Conservation (phyloP, 1,284 basidiomycete species). For the Cutaneotrichosporon sp. region DNA sequence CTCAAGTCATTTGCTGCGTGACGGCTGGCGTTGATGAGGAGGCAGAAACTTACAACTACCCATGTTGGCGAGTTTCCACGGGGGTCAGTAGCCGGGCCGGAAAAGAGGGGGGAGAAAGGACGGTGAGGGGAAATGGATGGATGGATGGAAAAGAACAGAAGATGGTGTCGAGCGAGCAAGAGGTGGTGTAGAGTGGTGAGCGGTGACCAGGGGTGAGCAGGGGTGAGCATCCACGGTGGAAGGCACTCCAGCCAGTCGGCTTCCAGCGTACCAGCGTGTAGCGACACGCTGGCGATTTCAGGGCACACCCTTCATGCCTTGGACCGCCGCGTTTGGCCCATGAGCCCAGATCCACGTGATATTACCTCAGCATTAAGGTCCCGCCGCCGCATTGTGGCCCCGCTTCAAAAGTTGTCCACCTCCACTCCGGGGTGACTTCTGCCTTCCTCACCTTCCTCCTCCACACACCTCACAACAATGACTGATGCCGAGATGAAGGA, state of each 20-base stretch:
- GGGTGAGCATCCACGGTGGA: constrained; percentile 2
- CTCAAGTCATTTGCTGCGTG: not conserved
- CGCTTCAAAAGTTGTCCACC: constrained; percentile 1
- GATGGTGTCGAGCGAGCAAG: not conserved
- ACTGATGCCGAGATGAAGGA: not conserved
- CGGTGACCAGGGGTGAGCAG: too few relatives aligned
- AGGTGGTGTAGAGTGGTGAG: not conserved
- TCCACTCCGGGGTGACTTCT: not conserved
- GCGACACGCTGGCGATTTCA: constrained; percentile 3
- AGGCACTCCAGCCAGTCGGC: not conserved
- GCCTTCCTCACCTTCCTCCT: too few relatives aligned
- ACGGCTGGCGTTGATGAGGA: not conserved
- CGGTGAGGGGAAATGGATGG: constrained; percentile 5
- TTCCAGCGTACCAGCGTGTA: not conserved
- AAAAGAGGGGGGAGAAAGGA: constrained; percentile 10
- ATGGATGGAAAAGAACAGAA: constrained; percentile 2
- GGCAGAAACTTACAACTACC: constrained; percentile 37
- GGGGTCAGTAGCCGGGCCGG: constrained; percentile 23
- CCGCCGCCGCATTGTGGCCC: not conserved
- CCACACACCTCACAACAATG: constrained; percentile 1
- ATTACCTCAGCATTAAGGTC: not conserved
- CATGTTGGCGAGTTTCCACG: constrained; percentile 38
- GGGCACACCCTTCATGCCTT: too few relatives aligned
- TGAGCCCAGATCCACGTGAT: not conserved
- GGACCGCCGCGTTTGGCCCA: not conserved